These are phyloP conservation scores for Drosera spatulata DNA, from an alignment of 179 eudicot genomes.

Conservation along the genomic window DNA sequence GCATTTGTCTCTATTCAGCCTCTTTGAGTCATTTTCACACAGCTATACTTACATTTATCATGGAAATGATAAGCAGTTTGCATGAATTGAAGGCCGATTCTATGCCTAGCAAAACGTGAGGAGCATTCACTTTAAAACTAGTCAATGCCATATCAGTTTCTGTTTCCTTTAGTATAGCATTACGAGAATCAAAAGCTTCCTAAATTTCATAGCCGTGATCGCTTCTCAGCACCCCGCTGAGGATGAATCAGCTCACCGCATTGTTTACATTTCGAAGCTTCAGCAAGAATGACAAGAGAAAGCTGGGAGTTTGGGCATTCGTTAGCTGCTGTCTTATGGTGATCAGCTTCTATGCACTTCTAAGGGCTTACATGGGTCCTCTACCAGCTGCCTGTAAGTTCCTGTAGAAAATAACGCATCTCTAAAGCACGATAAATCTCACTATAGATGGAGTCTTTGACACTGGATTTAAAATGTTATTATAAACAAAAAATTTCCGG, in stretches of 20 bases:
- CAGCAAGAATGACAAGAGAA: slow-evolving; percentile 14
- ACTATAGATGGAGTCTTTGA: background rate
- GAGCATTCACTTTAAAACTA: background rate
- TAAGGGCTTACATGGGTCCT: slow-evolving; percentile 14
- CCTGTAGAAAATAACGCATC: background rate
- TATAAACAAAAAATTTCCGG: no score
- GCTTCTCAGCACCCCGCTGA: background rate
- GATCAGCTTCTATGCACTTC: slow-evolving; percentile 6
- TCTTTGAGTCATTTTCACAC: no score
- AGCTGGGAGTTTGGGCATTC: slow-evolving; percentile 17
- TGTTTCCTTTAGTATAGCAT: background rate
- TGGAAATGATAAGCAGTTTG: no score
- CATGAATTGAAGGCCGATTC: no score
- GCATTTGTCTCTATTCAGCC: no score
- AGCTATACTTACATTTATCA: no score
- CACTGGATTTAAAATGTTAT: background rate
- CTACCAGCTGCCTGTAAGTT: slow-evolving; percentile 14
- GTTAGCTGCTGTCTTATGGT: slow-evolving; percentile 15
- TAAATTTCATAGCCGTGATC: background rate
- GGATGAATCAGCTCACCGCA: slow-evolving; percentile 7
- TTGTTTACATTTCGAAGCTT: slow-evolving; percentile 9
- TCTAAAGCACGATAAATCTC: background rate
- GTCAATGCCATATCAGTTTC: background rate
- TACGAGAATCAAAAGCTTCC: background rate
- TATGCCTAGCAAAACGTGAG: background rate